Evolutionary conservation across 2,329 filamentous ascomycete species (phyloP).

Genomic region (Penicillium verrucosum): DNA sequence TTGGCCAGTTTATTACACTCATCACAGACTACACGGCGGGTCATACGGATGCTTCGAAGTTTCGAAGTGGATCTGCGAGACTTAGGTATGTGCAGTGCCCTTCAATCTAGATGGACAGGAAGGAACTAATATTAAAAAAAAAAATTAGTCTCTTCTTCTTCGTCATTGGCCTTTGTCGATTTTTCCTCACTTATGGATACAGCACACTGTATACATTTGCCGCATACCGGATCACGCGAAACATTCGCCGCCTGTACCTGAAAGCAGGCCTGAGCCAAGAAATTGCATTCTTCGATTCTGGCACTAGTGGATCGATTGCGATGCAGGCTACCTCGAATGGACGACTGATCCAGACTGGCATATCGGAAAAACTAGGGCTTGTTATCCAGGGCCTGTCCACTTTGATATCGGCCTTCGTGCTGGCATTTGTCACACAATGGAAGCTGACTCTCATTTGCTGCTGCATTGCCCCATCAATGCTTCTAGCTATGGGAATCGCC

Average conservation of each 20-base stretch:
- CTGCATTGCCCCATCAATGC: constrained; percentile 19
- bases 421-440: constrained; percentile 25
- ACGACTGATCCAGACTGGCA: constrained; percentile 19
- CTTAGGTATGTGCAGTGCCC: constrained; percentile 17
- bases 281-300: constrained; percentile 30
- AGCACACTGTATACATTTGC: constrained; percentile 19
- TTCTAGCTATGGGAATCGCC: constrained; percentile 11
- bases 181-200: constrained; percentile 34
- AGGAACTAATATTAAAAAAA: neutral
- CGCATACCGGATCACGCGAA: constrained; percentile 11
- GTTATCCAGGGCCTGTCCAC: constrained; percentile 18
- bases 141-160: constrained; percentile 36
- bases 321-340: constrained; percentile 33
- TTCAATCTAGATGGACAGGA: neutral
- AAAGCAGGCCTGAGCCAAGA: constrained; percentile 30
- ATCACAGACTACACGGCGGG: constrained; percentile 21
- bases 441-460: constrained; percentile 23
- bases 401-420: constrained; percentile 23
- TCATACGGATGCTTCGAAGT: constrained; percentile 14
- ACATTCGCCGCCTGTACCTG: constrained; percentile 16
- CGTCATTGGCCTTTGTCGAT: constrained; percentile 36
- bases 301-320: constrained; percentile 27
- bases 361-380: constrained; percentile 24
- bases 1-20: constrained; percentile 31
- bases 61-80: constrained; percentile 9